These are phyloP conservation scores for Coemansia sp. DNA, from an alignment of 192 early-diverging fungal species.

Conservation along the genomic window DNA sequence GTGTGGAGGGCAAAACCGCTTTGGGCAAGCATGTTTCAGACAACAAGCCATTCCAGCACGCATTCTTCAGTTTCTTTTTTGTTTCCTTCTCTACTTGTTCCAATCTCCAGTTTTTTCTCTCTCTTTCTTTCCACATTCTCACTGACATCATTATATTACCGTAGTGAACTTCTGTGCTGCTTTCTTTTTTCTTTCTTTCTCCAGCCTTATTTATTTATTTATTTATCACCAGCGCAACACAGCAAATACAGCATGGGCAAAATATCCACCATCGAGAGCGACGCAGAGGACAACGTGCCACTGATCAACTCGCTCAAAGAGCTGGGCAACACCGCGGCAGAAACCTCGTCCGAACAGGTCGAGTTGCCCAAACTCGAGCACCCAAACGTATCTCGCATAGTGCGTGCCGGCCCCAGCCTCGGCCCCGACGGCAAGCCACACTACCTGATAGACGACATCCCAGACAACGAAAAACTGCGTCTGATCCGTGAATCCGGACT, in stretches of 20 bases:
- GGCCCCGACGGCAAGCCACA: constrained; percentile 45
- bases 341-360: background rate
- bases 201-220: constrained; percentile 2
- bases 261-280: constrained; percentile 39
- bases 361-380: constrained; percentile 39
- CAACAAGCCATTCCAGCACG: too few species aligned
- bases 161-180: background rate
- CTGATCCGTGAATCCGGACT: constrained; percentile 52
- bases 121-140: too few species aligned
- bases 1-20: too few species aligned
- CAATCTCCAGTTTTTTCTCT: too few species aligned
- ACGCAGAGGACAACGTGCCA: constrained; percentile 40
- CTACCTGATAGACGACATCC: constrained; percentile 55
- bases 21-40: too few species aligned
- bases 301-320: constrained; percentile 26
- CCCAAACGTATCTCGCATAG: constrained; percentile 37
- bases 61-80: too few species aligned
- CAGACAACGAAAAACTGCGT: constrained; percentile 52
- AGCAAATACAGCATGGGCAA: background rate
- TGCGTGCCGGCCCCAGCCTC: constrained; percentile 35
- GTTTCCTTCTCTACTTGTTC: too few species aligned
- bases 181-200: background rate
- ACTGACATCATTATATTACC: too few species aligned
- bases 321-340: constrained; percentile 6
- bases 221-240: background rate